Evolutionary conservation across 129 eudicot species (phyloP), one percentile per base, ranked within the genome.

Genomic region (Dittrichia graveolens): DNA sequence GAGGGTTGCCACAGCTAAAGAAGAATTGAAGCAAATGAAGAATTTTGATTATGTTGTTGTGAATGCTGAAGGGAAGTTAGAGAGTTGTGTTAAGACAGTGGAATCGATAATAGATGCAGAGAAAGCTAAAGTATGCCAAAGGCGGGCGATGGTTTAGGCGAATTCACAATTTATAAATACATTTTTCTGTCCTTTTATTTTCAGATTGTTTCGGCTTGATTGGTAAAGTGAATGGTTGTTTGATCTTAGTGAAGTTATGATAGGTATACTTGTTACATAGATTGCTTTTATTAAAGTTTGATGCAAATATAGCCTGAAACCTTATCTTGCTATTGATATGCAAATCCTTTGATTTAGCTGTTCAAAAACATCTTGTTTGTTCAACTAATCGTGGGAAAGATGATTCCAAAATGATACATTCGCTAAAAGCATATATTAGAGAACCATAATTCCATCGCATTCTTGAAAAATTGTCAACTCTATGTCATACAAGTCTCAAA

Each of bases 71-170:
- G 98, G 96, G 63, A 76, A 88, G 83, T 75, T 94, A 49, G 96
- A 93, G 72, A 74, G 61, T 4, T 80, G 96, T 53, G 98, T 93
- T 55, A 79, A 74, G 78, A 55, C 69, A 71, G 69, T 93, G 54
- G 96, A 85, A 64, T 85, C 98, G 6, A 93, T 93, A 6, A 90
- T 90, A 69, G 98, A 94, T 75, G 96, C 98, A 0, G 97, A 94
- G 83, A 90, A 88, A 75, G 98, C 96, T 55, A 90, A 81, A 64
- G 95, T 85, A 46, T 47, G 24, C 53, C 92, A 82, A 46, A 85
- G 82, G 82, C 85, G 65, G 4, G 82, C 75, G 2, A 52, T 75
- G 38, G 78, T 93, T 65, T 91, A 80, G 75, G 72, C 35, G 56
- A 49, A 11, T 2, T 48, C 12, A 45, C 55, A 65, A 38, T 74